Conservation (phyloP, 768 basidiomycete species). For the Collybia nuda region DNA sequence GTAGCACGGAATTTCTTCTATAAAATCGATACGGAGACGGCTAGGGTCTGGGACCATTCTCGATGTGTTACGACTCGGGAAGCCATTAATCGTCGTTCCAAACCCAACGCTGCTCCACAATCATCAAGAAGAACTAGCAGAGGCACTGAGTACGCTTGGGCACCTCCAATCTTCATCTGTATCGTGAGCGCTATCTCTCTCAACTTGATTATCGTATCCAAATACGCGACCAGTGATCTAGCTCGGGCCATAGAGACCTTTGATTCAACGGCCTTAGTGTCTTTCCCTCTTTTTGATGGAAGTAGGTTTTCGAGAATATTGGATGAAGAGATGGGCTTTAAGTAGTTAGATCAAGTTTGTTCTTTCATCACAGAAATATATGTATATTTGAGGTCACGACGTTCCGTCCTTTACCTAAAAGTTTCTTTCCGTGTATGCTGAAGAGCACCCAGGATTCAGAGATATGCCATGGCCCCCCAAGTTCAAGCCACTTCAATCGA, state of each 20-base stretch:
- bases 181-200: constrained; percentile 43
- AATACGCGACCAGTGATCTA: constrained; percentile 42
- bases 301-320: constrained; percentile 64
- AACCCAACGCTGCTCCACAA: constrained; percentile 89
- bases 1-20: constrained; percentile 14
- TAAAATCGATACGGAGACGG: background rate
- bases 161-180: constrained; percentile 59
- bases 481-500: constrained; percentile 42
- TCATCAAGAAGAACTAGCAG: constrained; percentile 89
- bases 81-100: constrained; percentile 83
- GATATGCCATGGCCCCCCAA: constrained; percentile 11
- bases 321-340: constrained; percentile 82
- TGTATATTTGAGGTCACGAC: no score
- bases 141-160: constrained; percentile 55
- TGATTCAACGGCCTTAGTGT: constrained; percentile 40
- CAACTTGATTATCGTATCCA: background rate
- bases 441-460: constrained; percentile 3
- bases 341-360: constrained; percentile 12
- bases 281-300: constrained; percentile 71
- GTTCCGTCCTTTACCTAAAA: background rate
- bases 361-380: background rate
- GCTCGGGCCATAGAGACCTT: constrained; percentile 52
- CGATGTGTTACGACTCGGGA: constrained; percentile 74
- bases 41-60: constrained; percentile 94
- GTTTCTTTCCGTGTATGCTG: background rate